Evolutionary conservation across 306 rosid species (phyloP).

Genomic region (Vicia sativa): DNA sequence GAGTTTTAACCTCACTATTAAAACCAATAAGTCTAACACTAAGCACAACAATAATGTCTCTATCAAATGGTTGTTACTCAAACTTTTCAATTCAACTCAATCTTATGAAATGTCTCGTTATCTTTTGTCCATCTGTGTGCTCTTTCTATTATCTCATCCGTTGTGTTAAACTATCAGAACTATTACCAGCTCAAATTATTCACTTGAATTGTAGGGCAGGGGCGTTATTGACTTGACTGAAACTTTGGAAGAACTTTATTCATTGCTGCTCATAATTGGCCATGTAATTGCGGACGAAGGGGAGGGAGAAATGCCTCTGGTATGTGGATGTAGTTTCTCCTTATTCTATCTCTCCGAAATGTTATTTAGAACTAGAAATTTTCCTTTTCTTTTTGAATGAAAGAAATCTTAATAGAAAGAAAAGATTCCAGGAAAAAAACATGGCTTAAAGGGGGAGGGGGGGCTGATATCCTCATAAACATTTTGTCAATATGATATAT

Average conservation of each 20-base stretch:
- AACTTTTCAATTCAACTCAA: conserved; percentile 2
- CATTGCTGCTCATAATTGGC: conserved; percentile 81
- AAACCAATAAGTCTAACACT: not conserved
- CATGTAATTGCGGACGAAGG: conserved; percentile 96
- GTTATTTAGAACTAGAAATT: conserved; percentile 14
- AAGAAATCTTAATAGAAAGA: conserved; percentile 2
- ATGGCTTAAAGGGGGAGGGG: not conserved
- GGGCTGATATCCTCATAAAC: not conserved
- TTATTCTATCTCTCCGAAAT: conserved; percentile 28
- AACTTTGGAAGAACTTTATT: conserved; percentile 90
- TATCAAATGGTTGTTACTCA: not conserved
- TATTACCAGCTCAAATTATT: conserved; percentile 43
- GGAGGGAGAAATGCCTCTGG: conserved; percentile 94
- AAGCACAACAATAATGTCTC: conserved; percentile 12
- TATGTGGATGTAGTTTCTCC: conserved; percentile 47
- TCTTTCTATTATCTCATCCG: conserved; percentile 6
- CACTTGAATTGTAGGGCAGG: conserved; percentile 70
- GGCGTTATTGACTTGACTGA: conserved; percentile 75
- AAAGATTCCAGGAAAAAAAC: not conserved
- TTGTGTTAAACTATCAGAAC: conserved; percentile 4
- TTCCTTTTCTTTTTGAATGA: not conserved
- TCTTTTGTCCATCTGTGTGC: conserved; percentile 2
- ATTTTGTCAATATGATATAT: conserved; percentile 9
- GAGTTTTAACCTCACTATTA: not conserved
- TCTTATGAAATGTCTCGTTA: not conserved